A percentile compares a stretch with the other conserved stretches of the same genome.
phyloP scores from a whole-genome alignment of 768 basidiomycete species.

The Fomitopsis serialis region DNA sequence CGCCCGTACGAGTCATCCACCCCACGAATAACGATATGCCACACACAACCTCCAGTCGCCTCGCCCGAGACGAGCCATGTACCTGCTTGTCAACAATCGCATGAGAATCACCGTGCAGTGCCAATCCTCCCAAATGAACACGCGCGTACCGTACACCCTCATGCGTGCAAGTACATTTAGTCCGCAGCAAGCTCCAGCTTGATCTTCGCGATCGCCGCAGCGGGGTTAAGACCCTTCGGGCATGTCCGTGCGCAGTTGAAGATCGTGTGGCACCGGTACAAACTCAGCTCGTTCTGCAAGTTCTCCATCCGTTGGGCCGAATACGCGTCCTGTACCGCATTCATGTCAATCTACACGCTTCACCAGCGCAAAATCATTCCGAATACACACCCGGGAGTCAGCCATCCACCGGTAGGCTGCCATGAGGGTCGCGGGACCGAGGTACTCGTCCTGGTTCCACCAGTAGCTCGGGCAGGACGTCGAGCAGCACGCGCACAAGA shows the following conservation, averaged over 20 bases:
- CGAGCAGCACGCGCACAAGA: slow-evolving; percentile 95
- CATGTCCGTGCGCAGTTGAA: slow-evolving; percentile 99
- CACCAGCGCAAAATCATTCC: background rate
- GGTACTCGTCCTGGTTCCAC: slow-evolving; percentile 99
- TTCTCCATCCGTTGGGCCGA: slow-evolving; percentile 80
- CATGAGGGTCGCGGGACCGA: slow-evolving; percentile 95
- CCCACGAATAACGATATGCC: too few relatives aligned
- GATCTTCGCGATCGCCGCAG: slow-evolving; percentile 87
- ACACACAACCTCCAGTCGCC: too few relatives aligned
- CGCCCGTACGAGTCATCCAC: too few relatives aligned
- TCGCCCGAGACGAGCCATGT: background rate
- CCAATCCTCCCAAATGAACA: too few relatives aligned
- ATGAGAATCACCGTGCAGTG: too few relatives aligned
- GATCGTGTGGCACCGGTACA: slow-evolving; percentile 98
- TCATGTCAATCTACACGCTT: background rate
- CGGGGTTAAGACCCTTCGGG: slow-evolving; percentile 94
- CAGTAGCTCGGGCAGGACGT: slow-evolving; percentile 97
- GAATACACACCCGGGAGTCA: slow-evolving; percentile 73
- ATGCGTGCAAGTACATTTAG: slow-evolving; percentile 25
- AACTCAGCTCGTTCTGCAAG: slow-evolving; percentile 91
- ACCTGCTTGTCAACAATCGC: background rate
- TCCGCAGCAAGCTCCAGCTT: slow-evolving; percentile 85
- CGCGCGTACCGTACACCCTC: too few relatives aligned
- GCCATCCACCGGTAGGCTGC: slow-evolving; percentile 98
- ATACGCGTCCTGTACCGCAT: slow-evolving; percentile 56